Conservation (phyloP, 148 eudicot genomes). For the Nyssa sinensis region DNA sequence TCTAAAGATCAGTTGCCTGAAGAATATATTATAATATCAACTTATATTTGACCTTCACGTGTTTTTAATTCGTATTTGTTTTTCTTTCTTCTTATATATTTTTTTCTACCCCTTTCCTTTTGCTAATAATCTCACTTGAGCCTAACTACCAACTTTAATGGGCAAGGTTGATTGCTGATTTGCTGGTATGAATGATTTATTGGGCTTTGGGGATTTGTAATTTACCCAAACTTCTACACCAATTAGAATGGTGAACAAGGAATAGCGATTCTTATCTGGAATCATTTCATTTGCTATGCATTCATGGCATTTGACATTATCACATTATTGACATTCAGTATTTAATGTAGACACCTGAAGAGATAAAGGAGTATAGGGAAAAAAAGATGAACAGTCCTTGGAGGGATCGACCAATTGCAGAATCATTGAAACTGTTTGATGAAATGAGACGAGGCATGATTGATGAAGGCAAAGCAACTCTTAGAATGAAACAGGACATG, state of each 20-base stretch:
- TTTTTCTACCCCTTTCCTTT: neutral
- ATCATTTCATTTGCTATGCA: neutral
- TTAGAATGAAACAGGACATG: slow-evolving; percentile 98
- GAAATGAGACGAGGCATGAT: slow-evolving; percentile 88
- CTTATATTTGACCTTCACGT: neutral
- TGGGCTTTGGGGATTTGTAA: neutral
- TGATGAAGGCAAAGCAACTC: slow-evolving; percentile 98
- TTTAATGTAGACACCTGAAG: slow-evolving; percentile 66
- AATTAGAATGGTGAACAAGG: neutral
- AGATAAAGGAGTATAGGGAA: slow-evolving; percentile 84
- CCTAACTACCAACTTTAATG: neutral
- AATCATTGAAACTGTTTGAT: slow-evolving; percentile 74
- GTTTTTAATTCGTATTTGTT: neutral
- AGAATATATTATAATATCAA: neutral
- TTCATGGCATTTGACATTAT: neutral
- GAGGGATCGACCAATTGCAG: slow-evolving; percentile 89
- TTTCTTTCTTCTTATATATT: neutral
- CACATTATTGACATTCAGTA: slow-evolving; percentile 7
- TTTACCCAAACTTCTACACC: neutral
- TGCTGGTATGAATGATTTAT: neutral
- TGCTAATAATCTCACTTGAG: neutral
- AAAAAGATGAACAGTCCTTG: slow-evolving; percentile 95
- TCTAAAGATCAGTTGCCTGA: neutral
- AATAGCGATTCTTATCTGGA: neutral
- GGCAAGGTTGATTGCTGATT: neutral